Conservation (phyloP, 495 filamentous ascomycete genomes). For the Xeromyces bisporus region DNA sequence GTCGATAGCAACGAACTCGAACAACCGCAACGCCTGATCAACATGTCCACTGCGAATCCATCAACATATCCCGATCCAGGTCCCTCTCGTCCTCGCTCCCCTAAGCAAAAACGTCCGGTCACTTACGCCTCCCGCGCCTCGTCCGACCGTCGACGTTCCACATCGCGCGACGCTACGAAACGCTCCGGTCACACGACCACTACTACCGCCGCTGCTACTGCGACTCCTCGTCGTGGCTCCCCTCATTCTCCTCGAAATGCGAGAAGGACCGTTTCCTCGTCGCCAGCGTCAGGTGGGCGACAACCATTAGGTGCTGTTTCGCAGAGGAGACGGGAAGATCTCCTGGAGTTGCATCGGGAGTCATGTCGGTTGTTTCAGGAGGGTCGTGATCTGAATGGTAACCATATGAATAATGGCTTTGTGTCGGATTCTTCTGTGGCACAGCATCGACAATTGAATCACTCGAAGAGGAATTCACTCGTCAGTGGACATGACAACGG, state of each 20-base stretch:
- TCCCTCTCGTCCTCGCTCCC: no score
- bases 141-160: slow-evolving; percentile 13
- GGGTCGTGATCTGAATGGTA: no score
- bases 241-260: slow-evolving; percentile 16
- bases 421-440: no score
- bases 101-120: no score
- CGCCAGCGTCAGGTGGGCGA: slow-evolving; percentile 11
- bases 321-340: slow-evolving; percentile 16
- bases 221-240: slow-evolving; percentile 18
- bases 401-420: no score
- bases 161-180: slow-evolving; percentile 15
- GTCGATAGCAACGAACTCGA: no score
- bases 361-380: slow-evolving; percentile 30
- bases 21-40: no score
- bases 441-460: no score
- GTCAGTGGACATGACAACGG: slow-evolving; percentile 2
- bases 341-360: slow-evolving; percentile 28
- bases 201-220: no score
- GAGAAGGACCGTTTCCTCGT: slow-evolving; percentile 12
- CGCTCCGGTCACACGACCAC: slow-evolving; percentile 14
- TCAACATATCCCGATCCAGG: no score
- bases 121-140: slow-evolving; percentile 13
- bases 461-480: slow-evolving; percentile 1
- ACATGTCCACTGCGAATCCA: no score
- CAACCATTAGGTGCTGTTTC: slow-evolving; percentile 4